These are phyloP conservation scores for Raffaelea arxii DNA, from an alignment of 2,329 filamentous ascomycete species.

Conservation along the genomic window DNA sequence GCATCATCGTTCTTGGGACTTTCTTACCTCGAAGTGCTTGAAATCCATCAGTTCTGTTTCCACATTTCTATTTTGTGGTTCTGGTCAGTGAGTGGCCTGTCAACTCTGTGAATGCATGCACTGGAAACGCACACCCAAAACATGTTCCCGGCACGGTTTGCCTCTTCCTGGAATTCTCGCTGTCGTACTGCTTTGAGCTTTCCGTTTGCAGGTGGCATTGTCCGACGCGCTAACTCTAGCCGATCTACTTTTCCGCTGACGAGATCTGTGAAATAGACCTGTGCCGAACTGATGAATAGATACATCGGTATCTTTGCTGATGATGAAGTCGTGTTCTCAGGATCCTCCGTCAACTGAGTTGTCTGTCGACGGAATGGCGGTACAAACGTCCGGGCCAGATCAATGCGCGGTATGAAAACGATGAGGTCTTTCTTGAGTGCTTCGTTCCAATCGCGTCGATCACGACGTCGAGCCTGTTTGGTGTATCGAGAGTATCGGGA, in stretches of 20 bases:
- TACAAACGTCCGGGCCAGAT: neutral
- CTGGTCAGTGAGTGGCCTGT: neutral
- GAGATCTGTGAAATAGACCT: neutral
- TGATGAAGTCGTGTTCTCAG: neutral
- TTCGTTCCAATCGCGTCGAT: neutral
- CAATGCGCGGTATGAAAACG: neutral
- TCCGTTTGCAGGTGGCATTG: neutral
- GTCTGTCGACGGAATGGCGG: neutral
- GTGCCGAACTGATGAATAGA: neutral
- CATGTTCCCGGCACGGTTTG: neutral
- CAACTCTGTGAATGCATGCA: neutral
- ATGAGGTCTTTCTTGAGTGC: neutral
- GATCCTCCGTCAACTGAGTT: neutral
- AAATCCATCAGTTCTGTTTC: neutral
- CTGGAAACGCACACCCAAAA: neutral
- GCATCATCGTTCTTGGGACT: neutral
- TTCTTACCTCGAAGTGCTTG: neutral
- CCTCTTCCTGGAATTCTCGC: neutral
- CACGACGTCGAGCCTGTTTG: too few relatives aligned
- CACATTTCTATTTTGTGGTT: too few relatives aligned
- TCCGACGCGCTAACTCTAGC: neutral
- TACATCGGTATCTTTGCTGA: neutral
- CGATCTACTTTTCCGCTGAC: neutral
- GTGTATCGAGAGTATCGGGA: too few relatives aligned
- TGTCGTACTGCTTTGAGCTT: neutral